Base-by-base conservation (phyloP, 768 basidiomycete genomes). In the Russula brevipes region DNA sequence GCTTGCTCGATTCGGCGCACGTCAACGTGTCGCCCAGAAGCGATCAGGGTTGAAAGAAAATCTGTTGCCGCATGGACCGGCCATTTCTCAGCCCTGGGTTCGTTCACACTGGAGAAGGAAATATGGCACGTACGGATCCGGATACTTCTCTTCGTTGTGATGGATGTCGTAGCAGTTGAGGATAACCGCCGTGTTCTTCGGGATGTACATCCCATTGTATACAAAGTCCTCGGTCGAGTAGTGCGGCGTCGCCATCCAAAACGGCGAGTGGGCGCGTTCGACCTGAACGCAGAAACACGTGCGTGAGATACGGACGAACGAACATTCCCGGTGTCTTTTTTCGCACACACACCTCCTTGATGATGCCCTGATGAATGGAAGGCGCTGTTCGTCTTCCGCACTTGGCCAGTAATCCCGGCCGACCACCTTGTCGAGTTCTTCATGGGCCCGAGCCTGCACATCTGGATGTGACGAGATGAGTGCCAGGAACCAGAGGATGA, bases 1-100 rank as follows among this genome's bases (percentile, higher is more conserved):
- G 54, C 45, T 79, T 78, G 16, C 78, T 77, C 5, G 79, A 80
- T 58, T 81, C 79, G 4, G 76, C 76, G n/a, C 74, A 75, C 24
- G 72, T 70, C 5, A 72, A 72, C 0, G 66, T 62, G 62, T 82
- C 79, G 19, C 73, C 69, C 45, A 81, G 67, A 77, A 82, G 2
- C 80, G 74, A 16, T 82, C 78, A 30, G 80, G 80, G 72, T 80
- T 72, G 68, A 73, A 74, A 0, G 65, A 57, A 56, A 65, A 70
- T 4, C 70, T 72, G 53, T 51, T 19, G 51, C 54, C 14, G 19
- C 7, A 16, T 14, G 8, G 16, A 10, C 16, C 45, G 24, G 44
- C 7, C 12, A 10, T 5, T 47, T 31, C 16, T 55, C 51, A 39
- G 16, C 42, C 31, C 30, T 8, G 31, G 12, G 53, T 16, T 30